Base-by-base conservation (phyloP, 192 early-diverging fungal species). In the Phlyctochytrium bullatum region DNA sequence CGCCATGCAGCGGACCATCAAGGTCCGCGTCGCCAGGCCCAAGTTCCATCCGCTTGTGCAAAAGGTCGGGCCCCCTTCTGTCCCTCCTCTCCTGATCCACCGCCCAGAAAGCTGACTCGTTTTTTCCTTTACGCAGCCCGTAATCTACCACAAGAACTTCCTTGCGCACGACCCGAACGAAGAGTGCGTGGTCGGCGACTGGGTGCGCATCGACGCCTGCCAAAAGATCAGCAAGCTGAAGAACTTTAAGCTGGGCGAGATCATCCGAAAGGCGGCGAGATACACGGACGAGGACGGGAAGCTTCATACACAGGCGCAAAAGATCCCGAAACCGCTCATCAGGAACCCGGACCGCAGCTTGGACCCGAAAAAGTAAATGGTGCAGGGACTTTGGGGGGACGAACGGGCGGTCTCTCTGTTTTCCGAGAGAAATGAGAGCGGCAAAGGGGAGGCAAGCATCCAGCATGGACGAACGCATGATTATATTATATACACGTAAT, bases 161-260 rank as follows among this genome's bases (percentile, higher is more conserved):
- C 77, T 97, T 52, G 93, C 81, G 16, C 95, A 97, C 76, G 95
- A 97, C 71, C 90, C 87, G 57, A 80, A 86, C 3, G 83, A 90
- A 62, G 65, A 86, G 61, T 93, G 92, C 78, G 86, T 86, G 35
- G 74, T 95, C 24, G 95, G 95, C 36, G 95, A 97, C 73, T 86
- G 91, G 61, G 95, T 97, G 33, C 86, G 90, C 36, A 97, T 97
- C 66, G 92, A 97, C 71, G 86, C 89, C 52, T 94, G 92, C 82
- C 73, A 87, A 64, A 93, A 93, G 56, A 54, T 94, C 50, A 93
- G 92, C 81, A 90, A 89, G 73, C 83, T 78, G 75, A 97, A 97
- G 81, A 82, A 87, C 66, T 97, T 95, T 76, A 82, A 85, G 14
- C 83, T 97, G n/a, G 92, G 89, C 3, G 92, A 93, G 73, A 89